Evolutionary conservation across 352 stramenopile genomes (phyloP), one percentile per base, ranked within the genome.

Genomic region (Elongisporangium undulatum): DNA sequence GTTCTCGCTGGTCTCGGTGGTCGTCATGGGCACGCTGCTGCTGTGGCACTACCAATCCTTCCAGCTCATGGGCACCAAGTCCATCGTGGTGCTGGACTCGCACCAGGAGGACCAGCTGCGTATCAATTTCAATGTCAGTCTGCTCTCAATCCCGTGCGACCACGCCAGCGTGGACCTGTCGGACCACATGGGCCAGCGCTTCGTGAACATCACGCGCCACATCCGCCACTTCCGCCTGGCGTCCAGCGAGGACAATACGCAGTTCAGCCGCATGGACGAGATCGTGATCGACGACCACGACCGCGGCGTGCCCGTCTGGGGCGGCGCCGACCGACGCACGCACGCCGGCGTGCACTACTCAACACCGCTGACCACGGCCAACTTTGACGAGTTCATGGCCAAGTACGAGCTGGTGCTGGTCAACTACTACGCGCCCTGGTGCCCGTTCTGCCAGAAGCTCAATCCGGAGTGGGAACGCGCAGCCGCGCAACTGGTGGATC

Each of bases 361-460:
- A 41, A 84, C 72, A 49, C 82, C 83, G 60, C 59, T 94, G 21
- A 92, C 75, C 9, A 68, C 59, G 41, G 66, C 68, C 51, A 92
- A 69, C 16, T 94, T 92, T 59, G 77, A 90, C 61, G 77, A 89
- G 48, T 91, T 90, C 55, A 82, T 94, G 71, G 61, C 61, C 74
- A 92, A 90, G 67, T 91, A 94, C 64, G 83, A 94, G 60, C 71
- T 94, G 29, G 83, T 92, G 58, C 68, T 94, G 26, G 80, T 94
- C 52, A 92, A 94, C 61, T 94, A 87, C 56, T 93, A 92, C 59
- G 85, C 85, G 20, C 85, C 83, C 0, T 94, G 85, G 85, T 94
- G 85, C 63, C 77, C 71, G 20, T 94, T 78, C 66, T 87, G 77
- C 51, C 85, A 88, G 58, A 62, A 83, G 53, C 74, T 94, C 38